Percentiles rank a stretch among this genome's conserved stretches.
phyloP scores from a whole-genome alignment of 805 yeast genomes.

The Schizosaccharomyces cryophilus region DNA sequence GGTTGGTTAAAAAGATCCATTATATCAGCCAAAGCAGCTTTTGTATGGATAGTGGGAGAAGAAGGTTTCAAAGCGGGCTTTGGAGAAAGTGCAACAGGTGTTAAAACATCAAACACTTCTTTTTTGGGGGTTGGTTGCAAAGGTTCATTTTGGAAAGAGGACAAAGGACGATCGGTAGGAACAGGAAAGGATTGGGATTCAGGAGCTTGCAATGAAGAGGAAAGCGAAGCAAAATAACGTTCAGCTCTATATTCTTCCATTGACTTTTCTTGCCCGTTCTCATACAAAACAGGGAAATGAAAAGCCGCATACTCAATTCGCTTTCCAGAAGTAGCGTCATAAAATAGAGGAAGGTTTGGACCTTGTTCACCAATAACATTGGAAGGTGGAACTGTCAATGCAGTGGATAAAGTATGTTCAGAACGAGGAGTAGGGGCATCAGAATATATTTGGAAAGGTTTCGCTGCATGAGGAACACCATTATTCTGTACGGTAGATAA shows the following conservation, averaged over 20 bases:
- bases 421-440: not conserved
- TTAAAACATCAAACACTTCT: not conserved
- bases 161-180: not conserved
- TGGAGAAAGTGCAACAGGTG: not conserved
- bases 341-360: not conserved
- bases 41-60: constrained; percentile 2
- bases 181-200: not conserved
- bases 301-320: constrained; percentile 9
- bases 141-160: not conserved
- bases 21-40: constrained; percentile 3
- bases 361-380: not conserved
- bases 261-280: constrained; percentile 27
- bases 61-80: not conserved
- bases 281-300: constrained; percentile 9
- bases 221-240: not conserved
- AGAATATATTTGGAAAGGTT: not conserved
- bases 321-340: constrained; percentile 3
- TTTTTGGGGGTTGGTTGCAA: not conserved
- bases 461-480: not conserved
- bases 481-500: not conserved
- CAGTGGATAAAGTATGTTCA: not conserved
- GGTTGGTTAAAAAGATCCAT: constrained; percentile 2
- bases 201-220: not conserved
- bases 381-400: not conserved
- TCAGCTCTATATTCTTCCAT: constrained; percentile 40